Base-by-base conservation (phyloP, 108 stramenopile genomes). In the Schizochytrium sp. region DNA sequence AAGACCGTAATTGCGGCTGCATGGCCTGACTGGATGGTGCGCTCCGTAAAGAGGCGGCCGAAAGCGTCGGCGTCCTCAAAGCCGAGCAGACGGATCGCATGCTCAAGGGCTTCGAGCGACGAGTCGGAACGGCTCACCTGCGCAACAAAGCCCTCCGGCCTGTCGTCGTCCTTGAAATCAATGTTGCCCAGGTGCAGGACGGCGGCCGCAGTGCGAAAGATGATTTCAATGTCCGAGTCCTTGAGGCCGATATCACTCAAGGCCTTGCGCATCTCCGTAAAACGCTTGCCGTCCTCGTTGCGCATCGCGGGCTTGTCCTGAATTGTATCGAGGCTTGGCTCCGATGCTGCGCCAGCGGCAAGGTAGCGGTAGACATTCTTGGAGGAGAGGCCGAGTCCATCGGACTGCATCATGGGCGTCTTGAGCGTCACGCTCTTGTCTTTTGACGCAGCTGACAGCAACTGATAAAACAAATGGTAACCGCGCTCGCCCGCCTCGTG, bases 171-270 rank as follows among this genome's bases (percentile, higher is more conserved):
- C 14, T 25, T 6, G 28, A 58, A 58, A 57, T 23, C 23, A 44
- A 88, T n/a, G 88, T 83, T 83, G 76, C 88, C 88, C 10, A 60
- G 23, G 44, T 60, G 60, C 19, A 18, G 10, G 48, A 88, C 60
- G 51, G 60, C 60, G 6, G 29, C 60, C 34, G 44, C 60, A 6
- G 60, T 29, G 23, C 19, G 19, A 43, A 58, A 29, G 58, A 88
- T 41, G 18, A 87, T 88, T 12, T 91, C 83, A 72, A 93, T 94
- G 43, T 95, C 93, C 14, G 93, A 94, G 25, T 91, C 87, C 2
- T 59, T 28, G 45, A 97, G 21, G 34, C 89, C 60, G 53, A 92
- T 25, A 6, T 43, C 89, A 3, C 28, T 47, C 53, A 91, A 25
- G 44, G 88, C 71, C 18, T 41, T 43, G 21, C 23, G n/a, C 57